Evolutionary conservation across 2,329 filamentous ascomycete genomes (phyloP).

Genomic region (Xylariaceae sp.): DNA sequence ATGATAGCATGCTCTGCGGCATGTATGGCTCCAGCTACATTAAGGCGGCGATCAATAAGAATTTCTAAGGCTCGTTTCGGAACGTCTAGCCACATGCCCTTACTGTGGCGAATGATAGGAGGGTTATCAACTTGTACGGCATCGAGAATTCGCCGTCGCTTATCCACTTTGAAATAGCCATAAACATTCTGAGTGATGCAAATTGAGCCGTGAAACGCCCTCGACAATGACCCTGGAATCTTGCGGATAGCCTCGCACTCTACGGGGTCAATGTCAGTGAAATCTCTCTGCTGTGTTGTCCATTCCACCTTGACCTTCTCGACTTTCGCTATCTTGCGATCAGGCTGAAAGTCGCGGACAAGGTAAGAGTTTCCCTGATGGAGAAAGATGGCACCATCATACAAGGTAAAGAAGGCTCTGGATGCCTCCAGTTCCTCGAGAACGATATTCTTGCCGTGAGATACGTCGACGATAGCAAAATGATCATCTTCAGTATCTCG

Average conservation of each 20-base stretch:
- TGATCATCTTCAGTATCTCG: slow-evolving; percentile 88
- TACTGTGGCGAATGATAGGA: slow-evolving; percentile 81
- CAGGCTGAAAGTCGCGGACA: slow-evolving; percentile 85
- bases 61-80: slow-evolving; percentile 81
- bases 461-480: slow-evolving; percentile 91
- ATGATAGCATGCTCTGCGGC: slow-evolving; percentile 92
- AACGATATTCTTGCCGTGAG: slow-evolving; percentile 79
- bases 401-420: slow-evolving; percentile 93
- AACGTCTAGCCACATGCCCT: slow-evolving; percentile 96
- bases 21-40: slow-evolving; percentile 89
- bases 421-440: slow-evolving; percentile 96
- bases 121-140: slow-evolving; percentile 93
- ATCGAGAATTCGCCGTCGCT: slow-evolving; percentile 82
- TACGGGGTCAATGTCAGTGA: slow-evolving; percentile 89
- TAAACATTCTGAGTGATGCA: slow-evolving; percentile 88
- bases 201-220: slow-evolving; percentile 86
- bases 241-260: slow-evolving; percentile 87
- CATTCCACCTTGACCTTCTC: slow-evolving; percentile 91
- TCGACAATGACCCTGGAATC: slow-evolving; percentile 66
- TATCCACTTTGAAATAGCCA: slow-evolving; percentile 97
- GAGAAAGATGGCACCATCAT: slow-evolving; percentile 95
- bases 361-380: slow-evolving; percentile 95
- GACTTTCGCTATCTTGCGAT: slow-evolving; percentile 83
- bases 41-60: slow-evolving; percentile 72
- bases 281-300: slow-evolving; percentile 92